These are phyloP conservation scores for Anthostomella pinea DNA, from an alignment of 2,329 filamentous ascomycete species.

Conservation along the genomic window DNA sequence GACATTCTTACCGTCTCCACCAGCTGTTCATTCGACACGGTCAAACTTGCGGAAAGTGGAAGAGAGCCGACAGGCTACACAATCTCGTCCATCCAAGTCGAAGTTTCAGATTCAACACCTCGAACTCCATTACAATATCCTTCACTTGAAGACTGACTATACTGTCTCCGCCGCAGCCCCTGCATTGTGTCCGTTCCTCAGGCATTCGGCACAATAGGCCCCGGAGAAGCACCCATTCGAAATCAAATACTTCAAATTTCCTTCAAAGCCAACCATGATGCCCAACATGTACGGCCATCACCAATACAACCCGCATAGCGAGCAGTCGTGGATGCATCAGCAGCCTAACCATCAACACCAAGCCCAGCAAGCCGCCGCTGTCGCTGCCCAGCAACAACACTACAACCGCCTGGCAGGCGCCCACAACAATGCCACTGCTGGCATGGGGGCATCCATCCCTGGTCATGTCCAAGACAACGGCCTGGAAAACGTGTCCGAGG, in stretches of 20 bases:
- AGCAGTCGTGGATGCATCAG: conserved; percentile 66
- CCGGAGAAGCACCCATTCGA: no score
- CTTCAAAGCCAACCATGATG: conserved; percentile 38
- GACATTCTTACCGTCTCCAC: no score
- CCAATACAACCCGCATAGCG: conserved; percentile 61
- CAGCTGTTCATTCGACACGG: no score
- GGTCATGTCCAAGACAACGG: conserved; percentile 52
- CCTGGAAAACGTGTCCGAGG: conserved; percentile 75
- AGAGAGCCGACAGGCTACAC: no score
- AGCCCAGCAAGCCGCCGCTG: conserved; percentile 50
- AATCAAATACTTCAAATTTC: conserved; percentile 24
- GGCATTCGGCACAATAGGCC: no score
- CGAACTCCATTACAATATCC: no score
- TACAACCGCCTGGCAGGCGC: conserved; percentile 71
- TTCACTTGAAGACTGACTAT: no score
- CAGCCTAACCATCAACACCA: conserved; percentile 60
- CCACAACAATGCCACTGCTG: conserved; percentile 49
- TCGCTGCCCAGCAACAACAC: conserved; percentile 58
- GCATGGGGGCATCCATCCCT: conserved; percentile 37
- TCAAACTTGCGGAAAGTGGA: no score
- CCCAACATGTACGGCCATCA: conserved; percentile 66
- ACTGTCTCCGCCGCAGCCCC: no score
- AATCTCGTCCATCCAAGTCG: no score
- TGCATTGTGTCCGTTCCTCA: no score
- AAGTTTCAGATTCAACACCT: no score